Evolutionary conservation across 2,329 filamentous ascomycete species (phyloP), one percentile per base, ranked within the genome.

Genomic region (Ceratocystis lukuohia): DNA sequence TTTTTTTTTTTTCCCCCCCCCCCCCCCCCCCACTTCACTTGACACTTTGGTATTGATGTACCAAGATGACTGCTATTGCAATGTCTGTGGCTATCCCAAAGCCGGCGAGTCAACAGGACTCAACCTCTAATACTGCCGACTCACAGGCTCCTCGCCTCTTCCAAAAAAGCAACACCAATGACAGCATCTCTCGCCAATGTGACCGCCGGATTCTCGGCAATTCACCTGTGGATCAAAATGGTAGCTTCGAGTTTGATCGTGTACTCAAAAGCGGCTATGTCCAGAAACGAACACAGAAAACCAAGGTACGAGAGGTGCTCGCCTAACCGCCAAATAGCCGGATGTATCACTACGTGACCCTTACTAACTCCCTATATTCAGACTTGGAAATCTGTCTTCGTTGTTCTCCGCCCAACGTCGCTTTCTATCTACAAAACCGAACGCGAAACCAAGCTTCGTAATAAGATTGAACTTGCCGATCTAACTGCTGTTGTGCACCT

Each of bases 171-270:
- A 50, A 63, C 41, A 56, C 62, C 7, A 50, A 56, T 30, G 62
- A 46, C 17, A 66, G 41, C 25, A 41, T 53, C 22, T 65, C 67
- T 17, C 50, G 53, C 5, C 48, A 37, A 10, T 61, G 61, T 5
- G 64, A 66, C 15, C 53, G 64, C 28, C 50, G 57, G 8, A 71
- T 74, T 30, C 73, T 87, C 56, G 85, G 88, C 70, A 80, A 86
- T 17, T 94, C 90, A 37, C 90, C 91, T 3, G 91, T 97, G 70
- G 96, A 93, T 74, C 88, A 96, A 75, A 92, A 96, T 75, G 94
- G 94, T 69, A 94, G 91, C 75, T 99, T 96, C 75, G 92, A 94
- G 73, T 96, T 95, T 73, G 94, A 99, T 75, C 87, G 91, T 63
- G 89, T 97, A 66, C 83, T 97, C 75, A 97, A 96, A 78, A 86